These are phyloP conservation scores for Colletotrichum trifolii DNA, from an alignment of 2,329 filamentous ascomycete genomes.

Conservation along the genomic window DNA sequence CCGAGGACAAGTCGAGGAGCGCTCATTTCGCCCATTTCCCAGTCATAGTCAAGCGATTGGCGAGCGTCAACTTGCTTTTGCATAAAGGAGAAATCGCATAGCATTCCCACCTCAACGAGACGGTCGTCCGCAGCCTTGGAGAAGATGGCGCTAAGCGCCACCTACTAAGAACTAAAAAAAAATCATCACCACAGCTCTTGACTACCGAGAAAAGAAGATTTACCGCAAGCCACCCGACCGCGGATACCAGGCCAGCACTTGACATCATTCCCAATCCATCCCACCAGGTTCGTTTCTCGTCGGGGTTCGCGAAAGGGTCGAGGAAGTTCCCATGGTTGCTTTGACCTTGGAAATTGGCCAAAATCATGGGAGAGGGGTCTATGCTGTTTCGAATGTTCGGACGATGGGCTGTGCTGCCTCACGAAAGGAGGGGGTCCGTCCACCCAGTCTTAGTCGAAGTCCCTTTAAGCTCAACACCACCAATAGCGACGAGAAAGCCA, in stretches of 20 bases:
- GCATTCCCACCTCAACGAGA: constrained; percentile 1
- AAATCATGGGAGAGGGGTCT: constrained; percentile 24
- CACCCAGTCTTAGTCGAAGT: constrained; percentile 23
- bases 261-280: constrained; percentile 21
- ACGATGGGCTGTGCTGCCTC: constrained; percentile 36
- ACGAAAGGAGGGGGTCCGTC: constrained; percentile 27
- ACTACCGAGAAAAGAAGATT: no score
- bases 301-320: constrained; percentile 21
- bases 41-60: neutral
- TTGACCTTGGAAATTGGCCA: constrained; percentile 23
- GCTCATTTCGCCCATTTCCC: neutral
- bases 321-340: constrained; percentile 21
- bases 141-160: neutral
- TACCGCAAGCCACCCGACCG: neutral
- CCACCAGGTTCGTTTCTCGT: neutral
- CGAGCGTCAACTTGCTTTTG: neutral
- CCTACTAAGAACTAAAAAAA: neutral
- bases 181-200: constrained; percentile 1
- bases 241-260: constrained; percentile 17
- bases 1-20: neutral
- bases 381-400: constrained; percentile 34
- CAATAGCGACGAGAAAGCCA: constrained; percentile 10
- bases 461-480: constrained; percentile 36
- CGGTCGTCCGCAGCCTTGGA: neutral
- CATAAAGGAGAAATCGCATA: constrained; percentile 27